phyloP scores from a whole-genome alignment of 2,329 filamentous ascomycete genomes.

The Orbilia quercus region DNA sequence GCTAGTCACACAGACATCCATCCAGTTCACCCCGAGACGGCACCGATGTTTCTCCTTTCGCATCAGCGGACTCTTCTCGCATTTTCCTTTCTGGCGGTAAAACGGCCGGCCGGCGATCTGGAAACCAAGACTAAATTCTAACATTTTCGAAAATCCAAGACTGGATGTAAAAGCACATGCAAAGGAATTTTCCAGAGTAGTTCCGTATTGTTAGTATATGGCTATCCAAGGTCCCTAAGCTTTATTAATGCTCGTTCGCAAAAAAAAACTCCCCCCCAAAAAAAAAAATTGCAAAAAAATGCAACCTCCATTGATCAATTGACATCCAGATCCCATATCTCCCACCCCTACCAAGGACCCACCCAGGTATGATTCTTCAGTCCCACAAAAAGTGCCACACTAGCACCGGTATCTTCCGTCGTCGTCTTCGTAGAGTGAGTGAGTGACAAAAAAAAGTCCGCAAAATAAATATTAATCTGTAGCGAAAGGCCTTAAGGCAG shows the following conservation, averaged over 20 bases:
- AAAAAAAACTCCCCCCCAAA: too few relatives aligned
- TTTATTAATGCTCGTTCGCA: too few relatives aligned
- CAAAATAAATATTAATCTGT: background rate
- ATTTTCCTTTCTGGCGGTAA: too few relatives aligned
- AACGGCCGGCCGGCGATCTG: too few relatives aligned
- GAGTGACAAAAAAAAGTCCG: slow-evolving; percentile 8
- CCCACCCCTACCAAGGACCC: slow-evolving; percentile 1
- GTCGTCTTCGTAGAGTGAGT: background rate
- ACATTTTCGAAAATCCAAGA: too few relatives aligned
- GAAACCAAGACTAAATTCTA: too few relatives aligned
- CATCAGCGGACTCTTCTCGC: background rate
- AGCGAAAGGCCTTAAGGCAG: background rate
- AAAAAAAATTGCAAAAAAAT: slow-evolving; percentile 1
- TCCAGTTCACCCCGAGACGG: slow-evolving; percentile 26
- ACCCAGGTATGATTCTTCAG: slow-evolving; percentile 12
- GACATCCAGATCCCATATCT: slow-evolving; percentile 3
- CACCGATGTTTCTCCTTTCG: slow-evolving; percentile 10
- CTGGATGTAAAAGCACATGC: background rate
- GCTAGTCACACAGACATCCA: too few relatives aligned
- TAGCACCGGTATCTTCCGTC: slow-evolving; percentile 18
- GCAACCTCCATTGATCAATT: background rate
- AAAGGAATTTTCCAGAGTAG: slow-evolving; percentile 1
- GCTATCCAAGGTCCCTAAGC: background rate
- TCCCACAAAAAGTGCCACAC: slow-evolving; percentile 3
- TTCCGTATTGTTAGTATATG: slow-evolving; percentile 1